Evolutionary conservation across 495 filamentous ascomycete species (phyloP).

Genomic region (Penicillium steckii): DNA sequence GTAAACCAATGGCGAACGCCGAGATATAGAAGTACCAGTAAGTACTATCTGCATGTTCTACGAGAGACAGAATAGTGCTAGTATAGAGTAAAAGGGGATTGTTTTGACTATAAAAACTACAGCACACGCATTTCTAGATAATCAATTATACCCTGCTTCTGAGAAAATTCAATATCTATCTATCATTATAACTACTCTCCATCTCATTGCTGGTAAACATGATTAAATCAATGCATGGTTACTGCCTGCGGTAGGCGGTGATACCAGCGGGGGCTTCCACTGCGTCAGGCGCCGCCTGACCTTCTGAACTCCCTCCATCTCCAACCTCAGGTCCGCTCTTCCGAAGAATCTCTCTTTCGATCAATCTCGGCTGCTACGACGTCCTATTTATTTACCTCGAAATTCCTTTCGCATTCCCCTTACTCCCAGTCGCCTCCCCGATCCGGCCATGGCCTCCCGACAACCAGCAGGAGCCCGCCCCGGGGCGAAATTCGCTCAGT

Average conservation of each 20-base stretch:
- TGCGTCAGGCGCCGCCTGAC: constrained; percentile 19
- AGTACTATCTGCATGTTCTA: too few relatives aligned
- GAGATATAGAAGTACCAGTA: neutral
- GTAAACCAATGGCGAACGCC: too few relatives aligned
- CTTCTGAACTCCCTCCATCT: constrained; percentile 11
- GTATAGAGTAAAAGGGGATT: too few relatives aligned
- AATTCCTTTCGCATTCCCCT: constrained; percentile 1
- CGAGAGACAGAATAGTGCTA: constrained; percentile 1
- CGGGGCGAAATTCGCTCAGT: constrained; percentile 91
- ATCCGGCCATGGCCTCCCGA: constrained; percentile 71
- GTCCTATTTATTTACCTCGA: constrained; percentile 5
- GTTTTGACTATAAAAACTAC: too few relatives aligned
- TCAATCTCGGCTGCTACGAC: neutral
- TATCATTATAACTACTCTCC: too few relatives aligned
- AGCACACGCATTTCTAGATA: too few relatives aligned
- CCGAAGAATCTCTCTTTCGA: neutral
- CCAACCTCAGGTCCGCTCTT: neutral
- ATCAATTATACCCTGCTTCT: too few relatives aligned
- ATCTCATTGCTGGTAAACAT: too few relatives aligned
- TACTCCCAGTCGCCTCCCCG: constrained; percentile 12
- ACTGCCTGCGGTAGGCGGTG: constrained; percentile 9
- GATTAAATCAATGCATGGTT: too few relatives aligned
- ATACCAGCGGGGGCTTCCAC: constrained; percentile 20
- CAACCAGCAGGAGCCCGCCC: constrained; percentile 72
- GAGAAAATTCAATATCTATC: too few relatives aligned